phyloP scores from a whole-genome alignment of 2,329 filamentous ascomycete genomes.

The Hymenoscyphus salicellus region DNA sequence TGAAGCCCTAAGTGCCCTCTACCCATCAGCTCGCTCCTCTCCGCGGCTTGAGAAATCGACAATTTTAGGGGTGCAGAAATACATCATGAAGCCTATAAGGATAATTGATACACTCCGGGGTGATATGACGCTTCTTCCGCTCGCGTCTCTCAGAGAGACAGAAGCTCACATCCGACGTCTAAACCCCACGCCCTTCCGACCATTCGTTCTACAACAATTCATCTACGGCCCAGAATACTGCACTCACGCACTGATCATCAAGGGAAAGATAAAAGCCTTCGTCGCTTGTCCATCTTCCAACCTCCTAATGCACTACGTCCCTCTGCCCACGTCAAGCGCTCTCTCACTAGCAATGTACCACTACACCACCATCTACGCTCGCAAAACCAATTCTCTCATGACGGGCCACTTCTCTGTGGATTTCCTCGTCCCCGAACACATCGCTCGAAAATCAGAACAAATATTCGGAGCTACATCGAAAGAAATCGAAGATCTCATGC shows the following conservation, averaged over 20 bases:
- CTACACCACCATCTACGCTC: slow-evolving; percentile 60
- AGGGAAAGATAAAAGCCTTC: slow-evolving; percentile 62
- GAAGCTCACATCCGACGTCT: slow-evolving; percentile 53
- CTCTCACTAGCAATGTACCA: slow-evolving; percentile 59
- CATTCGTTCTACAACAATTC: slow-evolving; percentile 70
- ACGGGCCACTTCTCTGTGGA: slow-evolving; percentile 73
- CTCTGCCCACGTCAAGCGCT: slow-evolving; percentile 52
- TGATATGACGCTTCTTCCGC: slow-evolving; percentile 64
- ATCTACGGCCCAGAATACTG: slow-evolving; percentile 64
- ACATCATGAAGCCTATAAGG: slow-evolving; percentile 63
- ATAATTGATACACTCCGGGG: slow-evolving; percentile 58
- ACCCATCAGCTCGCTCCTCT: slow-evolving; percentile 23
- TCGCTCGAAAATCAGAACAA: neutral
- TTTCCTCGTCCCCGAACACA: slow-evolving; percentile 46
- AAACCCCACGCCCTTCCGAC: slow-evolving; percentile 34
- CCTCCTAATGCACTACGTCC: slow-evolving; percentile 63
- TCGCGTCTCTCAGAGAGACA: slow-evolving; percentile 51
- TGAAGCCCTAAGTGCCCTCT: slow-evolving; percentile 53
- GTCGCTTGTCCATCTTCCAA: slow-evolving; percentile 62
- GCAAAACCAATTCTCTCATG: slow-evolving; percentile 46
- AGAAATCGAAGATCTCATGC: slow-evolving; percentile 30
- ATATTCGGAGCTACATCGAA: neutral
- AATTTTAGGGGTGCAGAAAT: slow-evolving; percentile 42
- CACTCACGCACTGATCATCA: slow-evolving; percentile 67
- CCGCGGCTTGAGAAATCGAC: slow-evolving; percentile 14